These are phyloP conservation scores for Rhizopus arrhizus DNA, from an alignment of 371 early-diverging fungal genomes.

Conservation along the genomic window DNA sequence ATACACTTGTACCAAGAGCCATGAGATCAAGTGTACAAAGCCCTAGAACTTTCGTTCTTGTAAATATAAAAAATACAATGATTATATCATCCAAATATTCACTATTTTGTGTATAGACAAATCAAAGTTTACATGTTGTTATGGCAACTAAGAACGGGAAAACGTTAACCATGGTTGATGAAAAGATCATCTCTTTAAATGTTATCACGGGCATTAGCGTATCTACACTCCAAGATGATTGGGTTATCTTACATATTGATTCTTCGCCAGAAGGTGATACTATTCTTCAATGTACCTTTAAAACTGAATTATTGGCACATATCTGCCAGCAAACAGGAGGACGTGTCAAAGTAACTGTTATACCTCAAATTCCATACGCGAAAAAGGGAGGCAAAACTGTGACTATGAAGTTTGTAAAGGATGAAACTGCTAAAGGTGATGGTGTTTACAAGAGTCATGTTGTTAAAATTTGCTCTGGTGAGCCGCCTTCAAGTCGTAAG, in stretches of 20 bases:
- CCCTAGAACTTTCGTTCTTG: constrained; percentile 72
- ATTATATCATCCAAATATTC: background rate
- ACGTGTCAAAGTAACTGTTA: constrained; percentile 54
- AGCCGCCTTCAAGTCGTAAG: constrained; percentile 65
- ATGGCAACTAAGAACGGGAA: constrained; percentile 56
- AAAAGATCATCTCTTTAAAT: constrained; percentile 52
- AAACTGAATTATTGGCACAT: constrained; percentile 81
- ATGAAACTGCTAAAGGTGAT: constrained; percentile 60
- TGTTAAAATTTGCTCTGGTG: constrained; percentile 70
- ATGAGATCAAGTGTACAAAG: constrained; percentile 81
- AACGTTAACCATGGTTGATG: constrained; percentile 53
- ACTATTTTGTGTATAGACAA: constrained; percentile 41
- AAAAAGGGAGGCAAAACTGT: constrained; percentile 80
- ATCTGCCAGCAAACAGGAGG: constrained; percentile 55
- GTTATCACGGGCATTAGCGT: constrained; percentile 59
- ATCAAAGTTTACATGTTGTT: constrained; percentile 57
- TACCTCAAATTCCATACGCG: constrained; percentile 62
- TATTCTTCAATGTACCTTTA: constrained; percentile 57
- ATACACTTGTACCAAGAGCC: constrained; percentile 72
- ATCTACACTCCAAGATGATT: constrained; percentile 77
- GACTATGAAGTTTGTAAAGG: constrained; percentile 78
- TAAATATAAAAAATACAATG: constrained; percentile 22
- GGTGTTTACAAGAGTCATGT: constrained; percentile 79
- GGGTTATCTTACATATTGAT: constrained; percentile 73
- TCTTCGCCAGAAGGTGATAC: constrained; percentile 59